Evolutionary conservation across 2,329 filamentous ascomycete genomes (phyloP).

Genomic region (Aspergillus fructus): DNA sequence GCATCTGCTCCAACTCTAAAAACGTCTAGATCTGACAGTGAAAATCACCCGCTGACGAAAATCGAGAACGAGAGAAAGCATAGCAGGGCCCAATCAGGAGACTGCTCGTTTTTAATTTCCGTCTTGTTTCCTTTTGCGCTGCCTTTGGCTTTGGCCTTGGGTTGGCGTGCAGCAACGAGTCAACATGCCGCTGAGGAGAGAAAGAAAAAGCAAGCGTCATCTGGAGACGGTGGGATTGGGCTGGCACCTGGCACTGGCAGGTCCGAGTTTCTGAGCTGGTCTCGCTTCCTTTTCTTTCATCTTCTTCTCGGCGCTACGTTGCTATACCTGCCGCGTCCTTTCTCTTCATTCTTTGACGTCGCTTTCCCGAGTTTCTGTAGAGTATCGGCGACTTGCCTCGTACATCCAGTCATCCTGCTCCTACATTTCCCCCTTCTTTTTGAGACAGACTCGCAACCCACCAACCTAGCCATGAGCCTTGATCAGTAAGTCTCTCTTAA

Average conservation of each 20-base stretch:
- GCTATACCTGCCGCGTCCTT: not conserved
- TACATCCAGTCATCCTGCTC: too few species aligned
- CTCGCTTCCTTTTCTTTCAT: slow-evolving; percentile 1
- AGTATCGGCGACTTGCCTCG: slow-evolving; percentile 1
- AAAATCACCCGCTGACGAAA: slow-evolving; percentile 10
- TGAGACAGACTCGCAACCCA: not conserved
- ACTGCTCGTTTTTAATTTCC: slow-evolving; percentile 3
- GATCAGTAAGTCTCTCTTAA: slow-evolving; percentile 22
- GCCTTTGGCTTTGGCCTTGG: slow-evolving; percentile 5
- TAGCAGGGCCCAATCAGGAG: slow-evolving; percentile 1
- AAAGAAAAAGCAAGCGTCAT: slow-evolving; percentile 16
- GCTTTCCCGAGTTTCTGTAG: not conserved
- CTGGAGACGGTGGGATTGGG: slow-evolving; percentile 8
- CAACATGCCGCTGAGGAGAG: slow-evolving; percentile 8
- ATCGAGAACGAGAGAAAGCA: slow-evolving; percentile 1
- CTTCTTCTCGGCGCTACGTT: not conserved
- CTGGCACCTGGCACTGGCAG: not conserved
- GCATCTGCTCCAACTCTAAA: slow-evolving; percentile 7
- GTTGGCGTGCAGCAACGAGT: slow-evolving; percentile 14
- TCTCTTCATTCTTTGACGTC: not conserved
- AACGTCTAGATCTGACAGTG: slow-evolving; percentile 8
- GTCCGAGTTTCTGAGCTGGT: not conserved
- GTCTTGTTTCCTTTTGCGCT: slow-evolving; percentile 2
- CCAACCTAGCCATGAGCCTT: slow-evolving; percentile 20
- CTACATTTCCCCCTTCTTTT: not conserved